These are phyloP conservation scores for Ustilago tritici DNA, from an alignment of 1,284 basidiomycete species.

Conservation along the genomic window DNA sequence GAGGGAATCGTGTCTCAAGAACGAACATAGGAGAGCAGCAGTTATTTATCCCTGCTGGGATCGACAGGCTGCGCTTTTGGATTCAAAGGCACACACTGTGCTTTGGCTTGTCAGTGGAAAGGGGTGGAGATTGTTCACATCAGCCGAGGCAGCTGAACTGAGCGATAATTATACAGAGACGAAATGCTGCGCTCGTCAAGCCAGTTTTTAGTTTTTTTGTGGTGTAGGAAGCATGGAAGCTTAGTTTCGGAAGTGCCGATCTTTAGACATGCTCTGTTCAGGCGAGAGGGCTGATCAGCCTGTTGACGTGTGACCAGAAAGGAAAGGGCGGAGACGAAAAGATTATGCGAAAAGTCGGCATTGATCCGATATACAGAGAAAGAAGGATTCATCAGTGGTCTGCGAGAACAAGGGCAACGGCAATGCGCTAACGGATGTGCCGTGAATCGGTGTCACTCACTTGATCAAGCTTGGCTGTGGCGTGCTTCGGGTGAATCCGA, in stretches of 20 bases:
- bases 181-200: constrained; percentile 16
- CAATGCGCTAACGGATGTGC: neutral
- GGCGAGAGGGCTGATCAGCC: constrained; percentile 62
- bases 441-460: constrained; percentile 32
- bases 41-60: neutral
- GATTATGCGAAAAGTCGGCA: neutral
- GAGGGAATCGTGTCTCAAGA: too few species aligned
- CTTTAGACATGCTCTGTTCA: constrained; percentile 17
- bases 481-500: constrained; percentile 66
- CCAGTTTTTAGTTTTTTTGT: neutral
- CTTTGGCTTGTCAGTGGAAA: constrained; percentile 3
- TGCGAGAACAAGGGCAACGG: neutral
- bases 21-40: neutral
- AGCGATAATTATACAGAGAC: constrained; percentile 16
- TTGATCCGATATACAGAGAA: neutral
- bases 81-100: neutral
- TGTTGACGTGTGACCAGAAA: constrained; percentile 15
- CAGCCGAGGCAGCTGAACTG: constrained; percentile 5
- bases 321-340: neutral
- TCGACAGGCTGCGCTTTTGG: neutral
- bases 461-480: constrained; percentile 67
- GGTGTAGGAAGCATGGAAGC: neutral
- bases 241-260: constrained; percentile 26
- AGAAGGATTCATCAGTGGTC: neutral
- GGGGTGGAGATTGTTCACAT: constrained; percentile 18